Percentiles rank a stretch among this genome's conserved stretches.
Evolutionary conservation across 73 alveolate genomes (phyloP).

Genomic region (Paramecium caudatum): DNA sequence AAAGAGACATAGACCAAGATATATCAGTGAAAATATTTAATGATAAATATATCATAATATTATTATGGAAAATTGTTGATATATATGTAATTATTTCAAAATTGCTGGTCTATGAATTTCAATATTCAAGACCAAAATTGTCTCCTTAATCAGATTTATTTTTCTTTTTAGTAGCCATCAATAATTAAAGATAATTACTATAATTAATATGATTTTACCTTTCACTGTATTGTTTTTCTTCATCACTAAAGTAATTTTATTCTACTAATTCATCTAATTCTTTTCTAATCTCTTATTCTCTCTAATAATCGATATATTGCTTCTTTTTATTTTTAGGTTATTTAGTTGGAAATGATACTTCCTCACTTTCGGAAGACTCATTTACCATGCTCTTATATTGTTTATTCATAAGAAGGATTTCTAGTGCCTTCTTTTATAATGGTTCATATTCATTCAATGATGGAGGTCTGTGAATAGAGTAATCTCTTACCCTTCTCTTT

Average conservation of each 20-base stretch:
- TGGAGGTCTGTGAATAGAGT: background rate
- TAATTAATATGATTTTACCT: background rate
- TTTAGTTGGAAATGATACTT: conserved; percentile 15
- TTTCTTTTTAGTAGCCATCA: conserved; percentile 1
- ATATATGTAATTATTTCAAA: conserved; percentile 23
- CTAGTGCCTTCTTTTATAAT: conserved; percentile 32
- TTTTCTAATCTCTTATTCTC: background rate
- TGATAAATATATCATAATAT: background rate
- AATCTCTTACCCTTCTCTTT: conserved; percentile 46
- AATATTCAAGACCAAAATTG: background rate
- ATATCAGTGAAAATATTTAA: conserved; percentile 25
- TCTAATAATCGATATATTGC: background rate
- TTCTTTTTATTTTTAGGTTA: background rate
- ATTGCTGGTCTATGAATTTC: conserved; percentile 21
- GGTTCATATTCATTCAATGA: conserved; percentile 30
- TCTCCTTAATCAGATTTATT: conserved; percentile 13
- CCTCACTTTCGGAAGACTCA: conserved; percentile 21
- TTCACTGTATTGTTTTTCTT: background rate
- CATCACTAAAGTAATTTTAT: background rate
- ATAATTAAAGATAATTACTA: background rate
- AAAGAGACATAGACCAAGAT: background rate
- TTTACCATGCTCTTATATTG: background rate
- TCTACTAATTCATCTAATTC: background rate
- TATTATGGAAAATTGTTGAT: background rate
- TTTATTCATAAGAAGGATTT: conserved; percentile 24